Evolutionary conservation across 2,329 filamentous ascomycete genomes (phyloP), one percentile per base, ranked within the genome.

Genomic region (Aspergillus japonicus): DNA sequence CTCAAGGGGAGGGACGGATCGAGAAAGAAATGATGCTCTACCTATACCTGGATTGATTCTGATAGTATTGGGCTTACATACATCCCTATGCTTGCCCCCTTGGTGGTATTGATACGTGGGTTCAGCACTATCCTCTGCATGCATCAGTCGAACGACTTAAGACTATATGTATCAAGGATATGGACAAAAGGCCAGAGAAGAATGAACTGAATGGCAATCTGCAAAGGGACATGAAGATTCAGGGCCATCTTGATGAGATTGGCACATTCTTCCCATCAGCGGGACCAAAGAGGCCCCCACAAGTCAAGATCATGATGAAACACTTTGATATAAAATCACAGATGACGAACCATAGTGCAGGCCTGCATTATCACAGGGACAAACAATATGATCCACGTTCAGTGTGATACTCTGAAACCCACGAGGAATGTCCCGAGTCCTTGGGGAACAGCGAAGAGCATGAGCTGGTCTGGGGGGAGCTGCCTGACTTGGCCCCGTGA

Each of bases 401-500:
- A 44, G n/a, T 44, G 39, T 19, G 39, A 44, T 19, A n/a, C 16
- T 19, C 6, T 44, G 12, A n/a, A n/a, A 19, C 14, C 39, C 39
- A 44, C 39, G 39, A 44, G 39, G 39, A 44, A 44, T 19, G 39
- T 14, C 33, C 10, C 14, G 11, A 33, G 42, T 54, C 47, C 23
- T 42, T 31, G 54, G 42, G 39, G 33, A 21, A 42, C 23, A 23
- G 33, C 39, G 33, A 21, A 49, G 23, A 44, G 31, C 42, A 53
- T 49, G 57, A 35, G 50, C 26, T 35, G 52, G 57, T 58, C 31
- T 31, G 23, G 33, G 33, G 33, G 42, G 51, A 48, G 33, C 49
- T 59, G 57, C 47, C 35, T 50, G 51, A 44, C 31, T 24, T 33
- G 19, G 31, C 57, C 56, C 58, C 58, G 53, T 61, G 60, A 60